Evolutionary conservation across 2,329 filamentous ascomycete species (phyloP).

Genomic region (Ceratocystiopsis brevicomis): DNA sequence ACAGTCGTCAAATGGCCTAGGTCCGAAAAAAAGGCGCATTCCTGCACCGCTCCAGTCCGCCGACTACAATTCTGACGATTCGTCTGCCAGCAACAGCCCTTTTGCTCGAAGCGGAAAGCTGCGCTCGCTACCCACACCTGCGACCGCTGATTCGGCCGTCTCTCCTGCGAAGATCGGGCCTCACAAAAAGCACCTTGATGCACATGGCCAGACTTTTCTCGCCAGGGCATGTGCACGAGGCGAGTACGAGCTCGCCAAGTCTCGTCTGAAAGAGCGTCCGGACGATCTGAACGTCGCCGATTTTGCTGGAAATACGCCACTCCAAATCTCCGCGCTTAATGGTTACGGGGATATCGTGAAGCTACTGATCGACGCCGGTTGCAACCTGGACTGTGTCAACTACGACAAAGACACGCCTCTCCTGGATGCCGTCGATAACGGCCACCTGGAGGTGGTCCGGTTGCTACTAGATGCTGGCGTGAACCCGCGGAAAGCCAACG

Average conservation of each 20-base stretch:
- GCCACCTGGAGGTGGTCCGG: slow-evolving; percentile 73
- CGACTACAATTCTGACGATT: slow-evolving; percentile 50
- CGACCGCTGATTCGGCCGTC: slow-evolving; percentile 38
- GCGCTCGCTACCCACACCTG: slow-evolving; percentile 35
- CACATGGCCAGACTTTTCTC: slow-evolving; percentile 76
- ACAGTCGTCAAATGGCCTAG: slow-evolving; percentile 33
- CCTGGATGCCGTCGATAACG: slow-evolving; percentile 91
- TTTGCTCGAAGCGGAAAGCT: slow-evolving; percentile 39
- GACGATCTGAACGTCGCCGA: slow-evolving; percentile 80
- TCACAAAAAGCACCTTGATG: slow-evolving; percentile 77
- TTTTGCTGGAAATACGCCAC: slow-evolving; percentile 86
- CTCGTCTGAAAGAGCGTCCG: slow-evolving; percentile 56
- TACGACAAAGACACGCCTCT: slow-evolving; percentile 83
- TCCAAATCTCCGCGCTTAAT: slow-evolving; percentile 82
- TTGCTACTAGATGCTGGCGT: slow-evolving; percentile 71
- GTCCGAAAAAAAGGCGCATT: slow-evolving; percentile 40
- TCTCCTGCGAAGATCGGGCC: slow-evolving; percentile 49
- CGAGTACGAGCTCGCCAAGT: slow-evolving; percentile 61
- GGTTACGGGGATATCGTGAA: slow-evolving; percentile 76
- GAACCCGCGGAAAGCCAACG: slow-evolving; percentile 77
- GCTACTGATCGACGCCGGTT: slow-evolving; percentile 67
- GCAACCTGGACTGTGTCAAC: slow-evolving; percentile 60
- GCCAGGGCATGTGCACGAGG: slow-evolving; percentile 80
- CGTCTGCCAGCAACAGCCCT: slow-evolving; percentile 40
- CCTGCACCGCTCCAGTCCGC: slow-evolving; percentile 42